These are phyloP conservation scores for Russula emetica DNA, from an alignment of 768 basidiomycete species.

Conservation along the genomic window DNA sequence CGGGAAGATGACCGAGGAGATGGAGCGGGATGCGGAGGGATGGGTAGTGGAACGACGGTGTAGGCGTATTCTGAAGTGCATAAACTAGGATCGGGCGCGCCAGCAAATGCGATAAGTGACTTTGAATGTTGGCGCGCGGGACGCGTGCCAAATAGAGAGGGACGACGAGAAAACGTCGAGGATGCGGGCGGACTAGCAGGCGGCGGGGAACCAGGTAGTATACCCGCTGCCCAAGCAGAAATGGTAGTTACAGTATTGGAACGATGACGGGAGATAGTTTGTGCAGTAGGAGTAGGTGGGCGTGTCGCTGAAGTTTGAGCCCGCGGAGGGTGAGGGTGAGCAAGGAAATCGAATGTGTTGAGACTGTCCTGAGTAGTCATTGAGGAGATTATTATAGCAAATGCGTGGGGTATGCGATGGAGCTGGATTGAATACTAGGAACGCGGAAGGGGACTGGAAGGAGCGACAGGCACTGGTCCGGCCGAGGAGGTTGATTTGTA, in stretches of 20 bases:
- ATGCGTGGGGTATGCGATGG: background rate
- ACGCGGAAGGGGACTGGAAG: background rate
- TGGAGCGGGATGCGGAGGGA: background rate
- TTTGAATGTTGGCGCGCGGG: slow-evolving; percentile 41
- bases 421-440: background rate
- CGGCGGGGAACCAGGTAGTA: slow-evolving; percentile 65
- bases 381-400: background rate
- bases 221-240: slow-evolving; percentile 56
- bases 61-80: slow-evolving; percentile 61
- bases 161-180: slow-evolving; percentile 33
- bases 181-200: slow-evolving; percentile 35
- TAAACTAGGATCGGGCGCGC: slow-evolving; percentile 50
- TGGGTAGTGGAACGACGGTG: slow-evolving; percentile 46
- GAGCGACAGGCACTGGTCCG: background rate
- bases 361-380: slow-evolving; percentile 1
- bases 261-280: slow-evolving; percentile 24
- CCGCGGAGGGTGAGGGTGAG: slow-evolving; percentile 34
- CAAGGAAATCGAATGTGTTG: slow-evolving; percentile 31
- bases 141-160: slow-evolving; percentile 27
- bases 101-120: slow-evolving; percentile 45
- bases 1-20: background rate
- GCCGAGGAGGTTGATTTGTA: background rate
- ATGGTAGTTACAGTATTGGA: slow-evolving; percentile 50
- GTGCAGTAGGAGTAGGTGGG: slow-evolving; percentile 29
- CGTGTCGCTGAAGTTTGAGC: slow-evolving; percentile 32